Conservation (phyloP, 2,329 filamentous ascomycete genomes). For the Bipolaris victoriae region DNA sequence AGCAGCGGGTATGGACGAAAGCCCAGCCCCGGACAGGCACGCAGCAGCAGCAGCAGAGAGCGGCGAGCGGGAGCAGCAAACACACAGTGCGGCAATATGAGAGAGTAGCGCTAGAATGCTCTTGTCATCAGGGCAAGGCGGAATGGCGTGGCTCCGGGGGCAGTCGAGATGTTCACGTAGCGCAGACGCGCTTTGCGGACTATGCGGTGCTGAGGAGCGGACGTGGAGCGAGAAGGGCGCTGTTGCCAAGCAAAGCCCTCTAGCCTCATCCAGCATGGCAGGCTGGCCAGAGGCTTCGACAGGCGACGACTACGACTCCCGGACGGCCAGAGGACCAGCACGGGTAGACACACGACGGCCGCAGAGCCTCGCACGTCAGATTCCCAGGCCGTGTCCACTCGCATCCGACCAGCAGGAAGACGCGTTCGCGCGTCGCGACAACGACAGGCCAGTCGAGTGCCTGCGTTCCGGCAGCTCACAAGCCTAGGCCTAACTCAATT, state of each 20-base stretch:
- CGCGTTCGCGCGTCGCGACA: constrained; percentile 36
- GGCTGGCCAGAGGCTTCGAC: constrained; percentile 17
- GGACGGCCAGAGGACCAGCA: constrained; percentile 1
- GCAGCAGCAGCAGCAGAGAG: constrained; percentile 17
- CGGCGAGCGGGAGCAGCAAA: constrained; percentile 15
- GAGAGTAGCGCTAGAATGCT: constrained; percentile 31
- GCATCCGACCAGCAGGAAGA: constrained; percentile 11
- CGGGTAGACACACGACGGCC: constrained; percentile 1
- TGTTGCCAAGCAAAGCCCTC: constrained; percentile 18
- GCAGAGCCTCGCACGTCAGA: constrained; percentile 4
- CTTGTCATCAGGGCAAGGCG: constrained; percentile 39
- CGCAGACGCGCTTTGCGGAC: constrained; percentile 42
- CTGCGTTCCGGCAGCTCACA: constrained; percentile 44
- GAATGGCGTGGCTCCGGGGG: constrained; percentile 34
- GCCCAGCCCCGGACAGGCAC: constrained; percentile 18
- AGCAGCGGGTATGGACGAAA: constrained; percentile 22
- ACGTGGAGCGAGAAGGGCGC: constrained; percentile 17
- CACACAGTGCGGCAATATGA: constrained; percentile 36
- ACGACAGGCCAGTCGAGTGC: constrained; percentile 41
- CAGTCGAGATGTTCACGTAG: constrained; percentile 42
- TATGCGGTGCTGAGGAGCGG: constrained; percentile 40
- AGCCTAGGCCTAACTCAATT: constrained; percentile 46
- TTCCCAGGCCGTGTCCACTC: constrained; percentile 5
- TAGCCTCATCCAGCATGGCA: constrained; percentile 26
- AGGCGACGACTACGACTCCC: constrained; percentile 23